These are phyloP conservation scores for Kluyveromyces marxianus DNA, from an alignment of 1,139 yeast genomes.

Conservation along the genomic window DNA sequence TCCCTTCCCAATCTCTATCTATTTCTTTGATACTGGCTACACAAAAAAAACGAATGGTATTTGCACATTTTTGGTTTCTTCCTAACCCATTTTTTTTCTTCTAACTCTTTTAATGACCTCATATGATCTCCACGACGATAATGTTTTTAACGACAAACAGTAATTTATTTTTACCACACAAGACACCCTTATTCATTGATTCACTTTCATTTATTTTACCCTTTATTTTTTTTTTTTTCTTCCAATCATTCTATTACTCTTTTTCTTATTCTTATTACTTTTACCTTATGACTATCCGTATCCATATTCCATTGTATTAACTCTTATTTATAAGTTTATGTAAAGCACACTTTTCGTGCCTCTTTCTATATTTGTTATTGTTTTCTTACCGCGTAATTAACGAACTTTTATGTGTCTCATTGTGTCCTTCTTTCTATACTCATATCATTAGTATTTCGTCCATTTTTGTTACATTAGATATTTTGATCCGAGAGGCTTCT, in stretches of 20 bases:
- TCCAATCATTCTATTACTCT: not conserved
- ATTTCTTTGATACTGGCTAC: no score
- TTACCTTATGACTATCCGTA: not conserved
- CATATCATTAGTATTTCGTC: not conserved
- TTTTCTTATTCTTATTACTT: not conserved
- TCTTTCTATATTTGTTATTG: not conserved
- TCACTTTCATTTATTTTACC: no score
- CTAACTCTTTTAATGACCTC: not conserved
- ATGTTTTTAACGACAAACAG: not conserved
- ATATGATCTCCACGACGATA: not conserved
- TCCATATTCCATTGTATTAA: not conserved
- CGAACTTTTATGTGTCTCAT: not conserved
- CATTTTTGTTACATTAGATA: not conserved
- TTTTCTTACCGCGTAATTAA: not conserved
- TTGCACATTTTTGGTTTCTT: conserved; percentile 48
- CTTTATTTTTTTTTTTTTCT: no score
- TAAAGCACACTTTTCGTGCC: no score
- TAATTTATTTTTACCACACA: not conserved
- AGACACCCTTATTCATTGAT: no score
- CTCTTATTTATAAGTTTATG: conserved; percentile 2
- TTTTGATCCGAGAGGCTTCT: conserved; percentile 13
- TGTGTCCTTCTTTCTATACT: not conserved
- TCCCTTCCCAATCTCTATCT: no score
- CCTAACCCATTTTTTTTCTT: not conserved
- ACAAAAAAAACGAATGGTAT: no score